Evolutionary conservation across 306 rosid genomes (phyloP).

Genomic region (Heteromeles arbutifolia): DNA sequence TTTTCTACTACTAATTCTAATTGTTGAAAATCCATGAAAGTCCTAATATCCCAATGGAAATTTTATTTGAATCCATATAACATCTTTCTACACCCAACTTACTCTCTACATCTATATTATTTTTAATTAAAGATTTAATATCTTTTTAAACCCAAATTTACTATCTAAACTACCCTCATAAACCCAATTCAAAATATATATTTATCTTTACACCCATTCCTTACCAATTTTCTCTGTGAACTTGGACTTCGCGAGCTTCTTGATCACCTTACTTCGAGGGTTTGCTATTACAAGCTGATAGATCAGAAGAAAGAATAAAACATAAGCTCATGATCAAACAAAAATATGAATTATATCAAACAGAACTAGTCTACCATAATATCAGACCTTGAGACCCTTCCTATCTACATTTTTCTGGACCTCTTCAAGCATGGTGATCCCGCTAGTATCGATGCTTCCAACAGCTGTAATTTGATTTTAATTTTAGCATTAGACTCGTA

Average conservation of each 20-base stretch:
- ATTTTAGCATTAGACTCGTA: neutral
- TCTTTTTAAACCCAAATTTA: too few relatives aligned
- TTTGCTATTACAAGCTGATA: slow-evolving; percentile 37
- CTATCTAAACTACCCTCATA: too few relatives aligned
- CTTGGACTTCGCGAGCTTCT: slow-evolving; percentile 29
- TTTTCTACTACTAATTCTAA: too few relatives aligned
- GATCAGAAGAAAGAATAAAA: neutral
- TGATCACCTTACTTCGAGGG: slow-evolving; percentile 44
- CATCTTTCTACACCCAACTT: too few relatives aligned
- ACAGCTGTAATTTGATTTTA: slow-evolving; percentile 22
- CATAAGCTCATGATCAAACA: too few relatives aligned
- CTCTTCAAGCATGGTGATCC: slow-evolving; percentile 40
- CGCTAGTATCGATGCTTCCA: slow-evolving; percentile 45
- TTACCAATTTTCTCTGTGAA: slow-evolving; percentile 29
- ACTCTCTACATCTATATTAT: too few relatives aligned
- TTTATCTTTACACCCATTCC: slow-evolving; percentile 8
- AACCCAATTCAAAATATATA: too few relatives aligned
- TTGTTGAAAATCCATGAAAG: too few relatives aligned
- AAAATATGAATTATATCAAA: neutral
- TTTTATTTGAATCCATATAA: too few relatives aligned
- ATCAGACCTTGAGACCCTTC: slow-evolving; percentile 27
- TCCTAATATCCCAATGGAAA: too few relatives aligned
- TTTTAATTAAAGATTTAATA: too few relatives aligned
- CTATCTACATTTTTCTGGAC: slow-evolving; percentile 23
- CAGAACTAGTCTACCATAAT: too few relatives aligned